phyloP scores from a whole-genome alignment of 2,329 filamentous ascomycete genomes.

The Fusarium gaditjirri region DNA sequence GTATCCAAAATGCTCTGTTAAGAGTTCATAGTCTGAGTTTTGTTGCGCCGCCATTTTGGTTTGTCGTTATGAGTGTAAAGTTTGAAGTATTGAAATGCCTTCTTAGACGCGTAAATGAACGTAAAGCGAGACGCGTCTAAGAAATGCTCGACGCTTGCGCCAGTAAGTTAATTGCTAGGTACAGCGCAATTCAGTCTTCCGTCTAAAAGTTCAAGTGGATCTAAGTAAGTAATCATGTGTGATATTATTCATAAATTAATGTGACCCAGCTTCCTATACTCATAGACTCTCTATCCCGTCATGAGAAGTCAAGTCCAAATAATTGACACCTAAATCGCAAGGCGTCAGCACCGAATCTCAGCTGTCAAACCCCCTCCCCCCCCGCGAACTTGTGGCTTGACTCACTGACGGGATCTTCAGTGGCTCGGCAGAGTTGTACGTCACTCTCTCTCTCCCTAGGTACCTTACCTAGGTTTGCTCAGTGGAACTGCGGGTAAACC shows the following conservation, averaged over 20 bases:
- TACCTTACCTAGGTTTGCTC: too few species aligned
- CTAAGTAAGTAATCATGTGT: not conserved
- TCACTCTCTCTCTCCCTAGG: conserved; percentile 30
- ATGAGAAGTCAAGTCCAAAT: not conserved
- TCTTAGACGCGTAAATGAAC: conserved; percentile 28
- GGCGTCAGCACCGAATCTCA: conserved; percentile 11
- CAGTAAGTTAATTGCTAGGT: not conserved
- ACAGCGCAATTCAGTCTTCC: not conserved
- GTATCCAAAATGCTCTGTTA: conserved; percentile 96
- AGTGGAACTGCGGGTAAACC: conserved; percentile 9
- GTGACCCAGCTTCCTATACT: not conserved
- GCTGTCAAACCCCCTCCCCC: too few species aligned
- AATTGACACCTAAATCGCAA: conserved; percentile 32
- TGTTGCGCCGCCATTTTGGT: conserved; percentile 49
- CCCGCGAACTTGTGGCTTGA: conserved; percentile 34
- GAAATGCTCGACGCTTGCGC: conserved; percentile 10
- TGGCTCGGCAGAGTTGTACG: conserved; percentile 31
- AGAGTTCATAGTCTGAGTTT: conserved; percentile 70
- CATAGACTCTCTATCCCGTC: not conserved
- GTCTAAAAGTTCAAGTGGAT: too few species aligned
- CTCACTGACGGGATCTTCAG: conserved; percentile 2
- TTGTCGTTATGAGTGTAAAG: not conserved
- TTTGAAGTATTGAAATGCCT: not conserved
- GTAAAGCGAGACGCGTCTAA: conserved; percentile 13
- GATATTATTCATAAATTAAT: not conserved